Evolutionary conservation across 768 basidiomycete species (phyloP), one percentile per base, ranked within the genome.

Genomic region (Serendipita sp.): DNA sequence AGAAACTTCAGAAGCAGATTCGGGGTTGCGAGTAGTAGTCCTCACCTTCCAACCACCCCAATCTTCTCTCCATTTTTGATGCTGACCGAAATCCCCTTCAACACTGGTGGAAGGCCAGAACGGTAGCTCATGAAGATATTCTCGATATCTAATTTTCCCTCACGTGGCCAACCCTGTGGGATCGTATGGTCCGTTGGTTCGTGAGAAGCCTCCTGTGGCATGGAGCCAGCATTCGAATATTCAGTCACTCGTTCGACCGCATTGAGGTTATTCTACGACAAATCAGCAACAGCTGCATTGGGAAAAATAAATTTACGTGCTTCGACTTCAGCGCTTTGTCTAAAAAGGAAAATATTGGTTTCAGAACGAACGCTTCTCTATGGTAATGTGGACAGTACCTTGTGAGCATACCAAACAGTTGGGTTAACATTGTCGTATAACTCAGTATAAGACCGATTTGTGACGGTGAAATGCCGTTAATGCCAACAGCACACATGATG

Each of bases 381-480:
- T 8, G 48, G 30, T 51, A 5, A n/a, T 18, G 8, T 8, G 48
- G n/a, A 32, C n/a, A 51, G 16, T 18, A 60, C 56, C 16, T 8
- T 38, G 81, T 83, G 28, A 84, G 72, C 73, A 81, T 75, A 16
- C 78, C 74, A 67, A 80, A 82, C 51, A 79, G 71, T 68, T 83
- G 82, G 0, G 80, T 80, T 15, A 84, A 73, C 3, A 76, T 74
- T 3, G 64, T 65, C 64, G 34, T 72, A 48, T 85, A 88, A 0
- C 85, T 86, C 28, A 91, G 74, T 28, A 85, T 81, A 28, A 91
- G 74, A 68, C 88, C 89, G 58, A 85, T 84, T 68, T 86, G 79
- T 0, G 86, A 82, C 0, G 89, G 80, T 44, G 77, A 81, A 65
- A 86, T 83, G 0, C 78, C 78, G 18, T 80, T 78, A 1, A 81